These are phyloP conservation scores for Lippia alba DNA, from an alignment of 305 asterid genomes.

Conservation along the genomic window DNA sequence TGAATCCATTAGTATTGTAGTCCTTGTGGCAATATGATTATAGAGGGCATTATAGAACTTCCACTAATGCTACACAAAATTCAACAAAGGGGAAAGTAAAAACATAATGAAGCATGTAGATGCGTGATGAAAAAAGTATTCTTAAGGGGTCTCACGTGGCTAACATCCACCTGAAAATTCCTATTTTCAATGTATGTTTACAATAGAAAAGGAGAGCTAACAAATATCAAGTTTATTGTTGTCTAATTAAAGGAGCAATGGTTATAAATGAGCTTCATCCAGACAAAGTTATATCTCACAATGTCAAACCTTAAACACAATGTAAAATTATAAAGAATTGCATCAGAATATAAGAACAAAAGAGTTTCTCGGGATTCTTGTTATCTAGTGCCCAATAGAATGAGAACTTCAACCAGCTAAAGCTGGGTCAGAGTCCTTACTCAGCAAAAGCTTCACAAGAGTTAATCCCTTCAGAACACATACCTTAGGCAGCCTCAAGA, in stretches of 20 bases:
- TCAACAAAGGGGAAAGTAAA: background rate
- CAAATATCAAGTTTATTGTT: background rate
- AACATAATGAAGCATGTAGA: background rate
- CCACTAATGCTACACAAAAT: background rate
- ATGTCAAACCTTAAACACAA: slow-evolving; percentile 5
- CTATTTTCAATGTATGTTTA: background rate
- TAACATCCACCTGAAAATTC: background rate
- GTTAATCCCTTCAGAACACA: background rate
- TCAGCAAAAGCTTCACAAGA: background rate
- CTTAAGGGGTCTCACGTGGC: background rate
- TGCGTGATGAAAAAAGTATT: background rate
- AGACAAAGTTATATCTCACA: background rate
- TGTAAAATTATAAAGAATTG: background rate
- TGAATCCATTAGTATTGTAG: background rate
- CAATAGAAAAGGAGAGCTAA: background rate
- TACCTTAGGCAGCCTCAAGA: slow-evolving; percentile 90
- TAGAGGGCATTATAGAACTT: slow-evolving; percentile 7
- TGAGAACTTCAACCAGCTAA: background rate
- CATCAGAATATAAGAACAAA: background rate
- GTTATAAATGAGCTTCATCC: background rate
- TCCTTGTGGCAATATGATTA: slow-evolving; percentile 15
- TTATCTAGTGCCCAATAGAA: background rate
- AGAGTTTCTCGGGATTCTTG: background rate
- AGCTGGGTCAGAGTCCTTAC: background rate
- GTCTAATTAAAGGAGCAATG: background rate